A percentile compares a stretch with the other conserved stretches of the same genome.
These are phyloP conservation scores for Colletotrichum scovillei DNA, from an alignment of 2,329 filamentous ascomycete species.

Conservation along the genomic window DNA sequence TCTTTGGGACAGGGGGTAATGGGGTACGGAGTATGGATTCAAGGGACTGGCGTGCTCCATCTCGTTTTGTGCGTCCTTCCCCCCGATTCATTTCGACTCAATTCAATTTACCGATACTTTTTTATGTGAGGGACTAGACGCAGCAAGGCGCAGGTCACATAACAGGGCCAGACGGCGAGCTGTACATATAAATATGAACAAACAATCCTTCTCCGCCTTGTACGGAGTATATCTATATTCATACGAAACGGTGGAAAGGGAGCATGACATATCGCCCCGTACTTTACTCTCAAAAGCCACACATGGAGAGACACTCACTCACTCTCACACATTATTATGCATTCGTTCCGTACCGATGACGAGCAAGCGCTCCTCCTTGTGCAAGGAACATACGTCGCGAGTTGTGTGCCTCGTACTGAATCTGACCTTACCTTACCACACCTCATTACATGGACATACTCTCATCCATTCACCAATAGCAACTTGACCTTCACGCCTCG, in stretches of 20 bases:
- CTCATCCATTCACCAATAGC: conserved; percentile 5
- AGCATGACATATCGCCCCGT: neutral
- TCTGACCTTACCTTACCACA: conserved; percentile 20
- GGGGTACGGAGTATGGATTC: neutral
- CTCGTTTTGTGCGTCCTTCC: conserved; percentile 7
- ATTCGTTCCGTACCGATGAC: neutral
- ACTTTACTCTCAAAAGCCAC: neutral
- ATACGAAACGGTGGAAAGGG: neutral
- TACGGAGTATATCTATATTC: neutral
- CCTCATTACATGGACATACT: conserved; percentile 5
- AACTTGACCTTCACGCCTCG: conserved; percentile 15
- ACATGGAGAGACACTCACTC: neutral
- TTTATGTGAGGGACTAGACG: neutral
- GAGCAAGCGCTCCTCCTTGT: conserved; percentile 4
- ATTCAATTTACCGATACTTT: neutral
- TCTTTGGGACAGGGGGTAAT: neutral
- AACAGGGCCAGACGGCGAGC: neutral
- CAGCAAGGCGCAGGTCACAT: neutral
- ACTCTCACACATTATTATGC: neutral
- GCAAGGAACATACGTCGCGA: conserved; percentile 15
- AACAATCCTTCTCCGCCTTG: neutral
- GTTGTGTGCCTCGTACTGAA: conserved; percentile 12
- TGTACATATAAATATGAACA: neutral
- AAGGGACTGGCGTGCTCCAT: conserved; percentile 5
- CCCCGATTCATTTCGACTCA: conserved; percentile 3